Base-by-base conservation (phyloP, 352 stramenopile species). In the Phytopythium kandeliae region DNA sequence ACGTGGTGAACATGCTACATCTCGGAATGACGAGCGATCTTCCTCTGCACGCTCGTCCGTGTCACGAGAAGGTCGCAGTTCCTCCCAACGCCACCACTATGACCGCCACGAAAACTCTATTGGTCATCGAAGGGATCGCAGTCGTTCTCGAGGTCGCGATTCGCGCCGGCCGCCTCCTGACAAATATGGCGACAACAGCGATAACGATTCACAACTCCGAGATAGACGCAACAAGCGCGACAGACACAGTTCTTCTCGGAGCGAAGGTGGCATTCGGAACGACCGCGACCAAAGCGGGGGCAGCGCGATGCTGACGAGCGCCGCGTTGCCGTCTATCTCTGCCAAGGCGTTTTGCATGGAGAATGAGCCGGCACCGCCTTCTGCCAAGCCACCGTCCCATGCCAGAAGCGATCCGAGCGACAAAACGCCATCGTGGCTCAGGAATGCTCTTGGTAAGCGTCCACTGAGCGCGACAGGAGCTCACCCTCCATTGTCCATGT, bases 271-370 rank as follows among this genome's bases (percentile, higher is more conserved):
- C 21, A 16, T 2, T 2, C 37, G 37, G 16, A 7, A 17, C 9
- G 16, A 22, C 4, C 15, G 35, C 21, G 9, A 42, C 30, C 19
- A 8, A 28, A 19, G 4, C 11, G 45, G 54, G 25, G 36, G 22
- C 25, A 57, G 45, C 54, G 57, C 51, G 33, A 46, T 38, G 11
- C n/a, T 55, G 3, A 25, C 47, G 22, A 56, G 17, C 22, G 40
- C 58, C 9, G 36, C 54, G 2, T 61, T 51, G 24, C 58, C 60
- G 45, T 82, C 74, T 17, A 76, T 82, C 43, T 82, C 66, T 12
- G 61, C 72, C 10, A 85, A 82, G 33, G 66, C 82, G 42, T 80
- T 78, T 37, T 80, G 69, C 34, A 65, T 78, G 54, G 63, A 45
- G 21, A 85, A 77, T 51, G 74, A 85, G 42, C 68, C 68, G 8